Percentiles rank a stretch among this genome's conserved stretches.
Conservation (phyloP, 148 eudicot genomes). For the Persicaria maculosa region DNA sequence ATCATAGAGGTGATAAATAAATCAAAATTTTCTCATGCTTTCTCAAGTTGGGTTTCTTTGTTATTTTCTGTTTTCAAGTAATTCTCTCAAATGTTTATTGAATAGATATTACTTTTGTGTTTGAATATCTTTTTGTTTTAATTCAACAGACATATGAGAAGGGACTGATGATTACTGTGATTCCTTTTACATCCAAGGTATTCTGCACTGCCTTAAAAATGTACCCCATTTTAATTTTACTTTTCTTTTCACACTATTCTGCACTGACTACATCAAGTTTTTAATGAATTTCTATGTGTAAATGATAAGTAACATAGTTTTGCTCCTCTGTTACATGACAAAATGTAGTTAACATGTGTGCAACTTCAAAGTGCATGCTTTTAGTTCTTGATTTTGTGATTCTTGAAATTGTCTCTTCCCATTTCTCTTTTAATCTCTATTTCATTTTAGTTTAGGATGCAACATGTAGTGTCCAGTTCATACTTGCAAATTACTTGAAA, state of each 20-base stretch:
- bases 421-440: too few relatives aligned
- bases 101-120: slow-evolving; percentile 1
- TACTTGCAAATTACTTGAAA: too few relatives aligned
- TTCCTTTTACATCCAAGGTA: slow-evolving; percentile 98
- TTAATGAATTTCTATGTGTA: neutral
- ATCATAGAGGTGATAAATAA: slow-evolving; percentile 55
- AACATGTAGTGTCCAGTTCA: neutral
- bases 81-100: neutral
- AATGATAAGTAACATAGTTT: too few relatives aligned
- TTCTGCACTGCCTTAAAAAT: neutral
- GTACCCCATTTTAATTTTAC: neutral
- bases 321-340: neutral
- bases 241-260: neutral
- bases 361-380: neutral
- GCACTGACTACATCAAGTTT: too few relatives aligned
- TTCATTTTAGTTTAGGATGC: neutral
- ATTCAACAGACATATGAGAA: slow-evolving; percentile 78
- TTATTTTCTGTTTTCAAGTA: neutral
- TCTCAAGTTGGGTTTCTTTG: neutral
- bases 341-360: neutral
- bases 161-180: slow-evolving; percentile 92
- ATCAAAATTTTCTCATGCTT: neutral
- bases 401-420: too few relatives aligned
- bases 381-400: neutral
- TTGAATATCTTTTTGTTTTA: slow-evolving; percentile 8